These are phyloP conservation scores for Tulasnella sp. DNA, from an alignment of 768 basidiomycete genomes.

Conservation along the genomic window DNA sequence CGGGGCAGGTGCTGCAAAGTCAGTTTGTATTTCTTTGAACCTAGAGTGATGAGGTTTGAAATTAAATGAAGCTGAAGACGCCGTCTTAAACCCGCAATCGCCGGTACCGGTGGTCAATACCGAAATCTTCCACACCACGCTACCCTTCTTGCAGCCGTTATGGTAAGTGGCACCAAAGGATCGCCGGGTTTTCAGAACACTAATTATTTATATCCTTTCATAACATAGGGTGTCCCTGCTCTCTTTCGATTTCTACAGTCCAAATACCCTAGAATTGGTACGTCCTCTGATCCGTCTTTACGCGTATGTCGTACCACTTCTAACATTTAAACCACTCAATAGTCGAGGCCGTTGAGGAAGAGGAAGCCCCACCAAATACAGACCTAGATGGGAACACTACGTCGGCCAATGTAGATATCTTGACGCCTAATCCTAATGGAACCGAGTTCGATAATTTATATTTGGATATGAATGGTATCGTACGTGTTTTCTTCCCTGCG, in stretches of 20 bases:
- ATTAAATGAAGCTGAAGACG: too few species aligned
- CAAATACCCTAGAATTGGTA: conserved; percentile 96
- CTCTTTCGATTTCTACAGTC: conserved; percentile 97
- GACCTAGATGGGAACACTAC: conserved; percentile 49
- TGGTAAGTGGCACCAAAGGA: conserved; percentile 7
- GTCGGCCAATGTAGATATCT: conserved; percentile 66
- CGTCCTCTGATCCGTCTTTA: conserved; percentile 24
- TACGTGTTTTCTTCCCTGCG: conserved; percentile 31
- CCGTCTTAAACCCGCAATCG: too few species aligned
- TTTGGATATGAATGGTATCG: conserved; percentile 99
- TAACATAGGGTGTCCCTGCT: conserved; percentile 82
- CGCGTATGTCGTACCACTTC: neutral
- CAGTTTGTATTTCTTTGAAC: too few species aligned
- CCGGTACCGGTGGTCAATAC: too few species aligned
- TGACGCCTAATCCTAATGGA: conserved; percentile 84
- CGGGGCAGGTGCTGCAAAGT: too few species aligned
- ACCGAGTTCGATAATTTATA: conserved; percentile 94
- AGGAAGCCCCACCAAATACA: conserved; percentile 56
- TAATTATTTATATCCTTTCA: neutral
- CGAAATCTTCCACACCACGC: too few species aligned
- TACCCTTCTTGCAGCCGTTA: neutral
- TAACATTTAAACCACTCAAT: neutral
- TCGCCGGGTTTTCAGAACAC: neutral
- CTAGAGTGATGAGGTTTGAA: too few species aligned
- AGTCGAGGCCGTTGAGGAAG: conserved; percentile 78